Conservation (phyloP, 768 basidiomycete species). For the Lactifluus hygrophoroides region DNA sequence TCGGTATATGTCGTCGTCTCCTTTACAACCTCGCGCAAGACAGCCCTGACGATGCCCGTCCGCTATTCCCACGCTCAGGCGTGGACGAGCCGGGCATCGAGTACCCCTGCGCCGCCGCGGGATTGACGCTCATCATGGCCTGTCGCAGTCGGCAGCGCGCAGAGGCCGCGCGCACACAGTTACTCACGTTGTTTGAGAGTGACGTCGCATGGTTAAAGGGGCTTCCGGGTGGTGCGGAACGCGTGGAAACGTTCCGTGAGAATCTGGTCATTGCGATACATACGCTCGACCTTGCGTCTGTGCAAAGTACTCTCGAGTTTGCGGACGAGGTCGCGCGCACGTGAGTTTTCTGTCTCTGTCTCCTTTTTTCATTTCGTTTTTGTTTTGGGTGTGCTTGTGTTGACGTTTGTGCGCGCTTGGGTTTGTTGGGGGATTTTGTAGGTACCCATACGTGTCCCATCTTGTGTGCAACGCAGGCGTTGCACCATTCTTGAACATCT, state of each 20-base stretch:
- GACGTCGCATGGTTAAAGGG: slow-evolving; percentile 36
- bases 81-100: slow-evolving; percentile 16
- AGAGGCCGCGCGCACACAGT: slow-evolving; percentile 46
- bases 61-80: slow-evolving; percentile 31
- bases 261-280: slow-evolving; percentile 55
- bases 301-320: slow-evolving; percentile 56
- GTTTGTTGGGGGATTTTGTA: slow-evolving; percentile 26
- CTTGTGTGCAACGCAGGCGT: slow-evolving; percentile 76
- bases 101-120: slow-evolving; percentile 37
- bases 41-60: slow-evolving; percentile 42
- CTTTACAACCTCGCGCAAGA: slow-evolving; percentile 54
- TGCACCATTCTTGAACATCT: slow-evolving; percentile 45
- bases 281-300: slow-evolving; percentile 52
- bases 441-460: slow-evolving; percentile 76
- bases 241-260: slow-evolving; percentile 48
- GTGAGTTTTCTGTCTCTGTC: no score
- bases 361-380: not conserved
- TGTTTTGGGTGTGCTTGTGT: not conserved
- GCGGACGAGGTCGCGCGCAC: slow-evolving; percentile 41
- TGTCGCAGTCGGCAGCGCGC: slow-evolving; percentile 63
- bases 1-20: slow-evolving; percentile 74
- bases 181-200: slow-evolving; percentile 46
- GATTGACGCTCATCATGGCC: slow-evolving; percentile 71
- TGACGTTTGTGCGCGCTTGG: no score
- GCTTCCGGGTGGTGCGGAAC: slow-evolving; percentile 37